Evolutionary conservation across 345 rosid genomes (phyloP).

Genomic region (Corchorus capsularis): DNA sequence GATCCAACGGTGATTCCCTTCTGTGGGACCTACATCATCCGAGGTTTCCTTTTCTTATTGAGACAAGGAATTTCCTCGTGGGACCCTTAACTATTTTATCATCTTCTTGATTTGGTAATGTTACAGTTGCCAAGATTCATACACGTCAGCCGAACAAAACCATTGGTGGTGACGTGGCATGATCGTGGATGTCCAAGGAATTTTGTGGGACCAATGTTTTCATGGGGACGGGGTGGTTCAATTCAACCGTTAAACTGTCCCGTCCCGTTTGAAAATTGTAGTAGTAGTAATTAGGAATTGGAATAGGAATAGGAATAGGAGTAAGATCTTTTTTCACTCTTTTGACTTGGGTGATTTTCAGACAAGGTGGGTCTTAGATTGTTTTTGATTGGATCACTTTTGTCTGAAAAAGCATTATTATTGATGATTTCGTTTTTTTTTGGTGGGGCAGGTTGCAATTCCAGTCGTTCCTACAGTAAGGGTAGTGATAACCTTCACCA

Average conservation of each 20-base stretch:
- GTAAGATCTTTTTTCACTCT: neutral
- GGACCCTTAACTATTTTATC: neutral
- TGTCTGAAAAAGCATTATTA: neutral
- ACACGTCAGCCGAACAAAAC: constrained; percentile 17
- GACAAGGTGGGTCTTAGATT: neutral
- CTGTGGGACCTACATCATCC: constrained; percentile 27
- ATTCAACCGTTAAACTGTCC: neutral
- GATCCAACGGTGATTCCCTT: constrained; percentile 18
- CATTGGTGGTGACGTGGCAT: constrained; percentile 21
- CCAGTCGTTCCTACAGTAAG: constrained; percentile 97
- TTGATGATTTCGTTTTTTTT: neutral
- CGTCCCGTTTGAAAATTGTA: neutral
- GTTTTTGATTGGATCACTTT: constrained; percentile 9
- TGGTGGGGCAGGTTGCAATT: constrained; percentile 73
- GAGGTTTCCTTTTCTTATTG: constrained; percentile 16
- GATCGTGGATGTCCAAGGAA: constrained; percentile 17
- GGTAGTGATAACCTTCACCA: constrained; percentile 93
- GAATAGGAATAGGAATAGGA: neutral
- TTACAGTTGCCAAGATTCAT: neutral
- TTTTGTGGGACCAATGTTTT: neutral
- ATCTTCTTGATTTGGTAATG: neutral
- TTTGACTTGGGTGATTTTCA: neutral
- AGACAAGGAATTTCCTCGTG: neutral
- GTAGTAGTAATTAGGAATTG: neutral
- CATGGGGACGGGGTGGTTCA: neutral